Evolutionary conservation across 2,329 filamentous ascomycete species (phyloP), one percentile per base, ranked within the genome.

Genomic region (Aureobasidium pullulans): DNA sequence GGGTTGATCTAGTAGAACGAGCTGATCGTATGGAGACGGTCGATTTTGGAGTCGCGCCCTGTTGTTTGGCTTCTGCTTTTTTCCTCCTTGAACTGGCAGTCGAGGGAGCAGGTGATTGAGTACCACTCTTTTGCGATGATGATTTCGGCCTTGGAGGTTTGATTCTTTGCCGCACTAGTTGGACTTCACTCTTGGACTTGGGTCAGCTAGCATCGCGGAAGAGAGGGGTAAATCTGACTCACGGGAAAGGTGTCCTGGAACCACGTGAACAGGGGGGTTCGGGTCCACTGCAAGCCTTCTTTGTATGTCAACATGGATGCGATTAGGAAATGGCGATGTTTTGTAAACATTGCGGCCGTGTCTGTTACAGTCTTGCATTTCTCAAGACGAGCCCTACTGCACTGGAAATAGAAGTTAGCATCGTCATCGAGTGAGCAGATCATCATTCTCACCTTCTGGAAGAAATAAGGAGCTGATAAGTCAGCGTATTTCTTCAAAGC

Each of bases 241-340:
- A 61, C 57, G 7, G 75, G 70, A 60, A 72, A 76, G 23, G 66
- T 69, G 36, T 66, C 65, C 57, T 68, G 71, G 40, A 78, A 67
- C 47, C 75, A 70, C 47, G 72, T 66, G 61, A 73, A 79, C 3
- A 80, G 60, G 2, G 74, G 71, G 5, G 73, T 77, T 52, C 65
- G 64, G 48, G 68, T 70, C 78, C 78, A 80, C 13, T 67, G 66
- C 23, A 79, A 67, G 15, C 71, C 75, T 47, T 79, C 75, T 43
- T 75, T 74, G 15, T 71, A 70, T 16, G 69, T 71, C 48, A 78
- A 50, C 70, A 80, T 79, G 46, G 71, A 72, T 64, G 74, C 69
- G 4, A 79, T 68, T 53, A 80, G 64, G 60, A 79, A 79, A n/a
- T 71, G 63, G 34, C 70, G 69, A 62, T 72, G 69, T 54, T 69